These are phyloP conservation scores for Zymoseptoria brevis DNA, from an alignment of 2,329 filamentous ascomycete species.

Conservation along the genomic window DNA sequence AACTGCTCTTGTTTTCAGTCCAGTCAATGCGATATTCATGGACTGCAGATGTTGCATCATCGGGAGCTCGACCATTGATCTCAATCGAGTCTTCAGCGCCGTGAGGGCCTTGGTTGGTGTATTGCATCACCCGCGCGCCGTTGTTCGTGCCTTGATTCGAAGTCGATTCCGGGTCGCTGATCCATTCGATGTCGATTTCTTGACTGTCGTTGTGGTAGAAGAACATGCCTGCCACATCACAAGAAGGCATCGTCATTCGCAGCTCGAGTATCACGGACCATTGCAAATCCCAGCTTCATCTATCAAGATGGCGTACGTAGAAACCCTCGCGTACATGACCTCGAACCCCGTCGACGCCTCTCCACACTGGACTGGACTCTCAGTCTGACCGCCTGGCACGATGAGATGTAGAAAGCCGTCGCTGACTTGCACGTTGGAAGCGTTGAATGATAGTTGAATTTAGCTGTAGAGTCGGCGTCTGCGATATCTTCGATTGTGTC, in stretches of 20 bases:
- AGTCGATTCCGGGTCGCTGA: conserved; percentile 11
- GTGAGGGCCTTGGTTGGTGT: conserved; percentile 15
- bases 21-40: conserved; percentile 22
- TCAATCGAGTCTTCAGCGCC: neutral
- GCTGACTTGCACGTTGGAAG: conserved; percentile 5
- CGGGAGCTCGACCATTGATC: conserved; percentile 2
- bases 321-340: conserved; percentile 12
- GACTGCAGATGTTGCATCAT: conserved; percentile 6
- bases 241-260: conserved; percentile 1
- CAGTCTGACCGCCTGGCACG: conserved; percentile 10
- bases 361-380: conserved; percentile 8
- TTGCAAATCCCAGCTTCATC: conserved; percentile 5
- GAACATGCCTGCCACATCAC: conserved; percentile 14
- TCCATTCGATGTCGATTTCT: conserved; percentile 22
- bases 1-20: conserved; percentile 7
- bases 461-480: neutral
- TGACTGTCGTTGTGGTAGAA: conserved; percentile 16
- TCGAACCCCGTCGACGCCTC: conserved; percentile 11
- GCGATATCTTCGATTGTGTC: conserved; percentile 2
- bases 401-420: conserved; percentile 12
- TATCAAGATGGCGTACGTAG: conserved; percentile 8
- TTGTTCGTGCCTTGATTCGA: conserved; percentile 10
- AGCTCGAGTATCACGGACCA: neutral
- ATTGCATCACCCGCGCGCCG: conserved; percentile 9
- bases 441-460: conserved; percentile 2